Evolutionary conservation across 2,329 filamentous ascomycete genomes (phyloP), one percentile per base, ranked within the genome.

Genomic region (Venturia nashicola): DNA sequence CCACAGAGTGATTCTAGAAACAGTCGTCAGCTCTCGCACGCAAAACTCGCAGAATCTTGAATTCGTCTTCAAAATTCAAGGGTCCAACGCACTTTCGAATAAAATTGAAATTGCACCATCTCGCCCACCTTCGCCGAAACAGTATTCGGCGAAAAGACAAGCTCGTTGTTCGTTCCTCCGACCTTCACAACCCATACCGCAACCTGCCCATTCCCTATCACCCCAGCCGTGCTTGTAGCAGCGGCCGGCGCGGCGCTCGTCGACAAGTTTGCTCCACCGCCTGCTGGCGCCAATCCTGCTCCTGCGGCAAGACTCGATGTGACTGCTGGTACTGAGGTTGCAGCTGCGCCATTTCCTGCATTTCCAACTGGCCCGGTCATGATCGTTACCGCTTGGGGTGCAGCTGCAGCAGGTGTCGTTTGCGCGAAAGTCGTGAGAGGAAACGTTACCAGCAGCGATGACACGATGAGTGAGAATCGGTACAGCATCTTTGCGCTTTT

Each of bases 1-100:
- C 88, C 65, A 91, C 84, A 61, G 88, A 91, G 81, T 93, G 89
- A 79, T 92, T 92, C 67, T 76, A 62, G 5, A 20, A 5, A 18
- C 18, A 27, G 61, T 44, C 11, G 32, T 34, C 16, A 61, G 54
- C 39, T 48, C 48, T 27, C 20, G 27, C 27, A 27, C 27, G 27
- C 27, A 27, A 27, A 27, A 27, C 27, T 27, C 27, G 27, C 40
- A 42, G 11, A 12, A 42, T 5, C 2, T 42, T 12, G 14, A 42
- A 40, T 59, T 34, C 42, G 43, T 39, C 40, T 36, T n/a, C 8
- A 23, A 9, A 39, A 20, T 43, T 12, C 14, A n/a, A 7, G 20
- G 16, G 39, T 32, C 46, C 16, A 39, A 40, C 69, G 61, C 71
- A 79, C 76, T 72, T 76, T 75, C 3, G 78, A 74, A 64, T 77